Conservation (phyloP, 331 rosid species). For the Acacia concinna region DNA sequence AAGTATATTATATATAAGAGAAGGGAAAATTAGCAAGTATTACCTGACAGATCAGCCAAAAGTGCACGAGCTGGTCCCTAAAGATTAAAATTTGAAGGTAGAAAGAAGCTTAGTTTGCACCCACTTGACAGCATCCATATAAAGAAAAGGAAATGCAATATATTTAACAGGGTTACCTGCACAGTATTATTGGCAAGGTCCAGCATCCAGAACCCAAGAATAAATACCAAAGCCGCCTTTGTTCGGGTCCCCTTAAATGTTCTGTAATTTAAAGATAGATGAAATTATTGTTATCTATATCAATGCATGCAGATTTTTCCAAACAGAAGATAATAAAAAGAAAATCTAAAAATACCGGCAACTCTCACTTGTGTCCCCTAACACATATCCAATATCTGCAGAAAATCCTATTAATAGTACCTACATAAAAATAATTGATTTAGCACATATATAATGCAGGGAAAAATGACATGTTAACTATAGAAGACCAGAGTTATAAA, state of each 20-base stretch:
- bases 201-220: conserved; percentile 97
- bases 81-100: conserved; percentile 27
- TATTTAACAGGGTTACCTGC: conserved; percentile 59
- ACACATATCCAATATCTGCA: conserved; percentile 89
- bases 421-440: conserved; percentile 57
- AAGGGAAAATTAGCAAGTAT: conserved; percentile 15
- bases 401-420: conserved; percentile 92
- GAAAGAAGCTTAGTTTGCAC: conserved; percentile 18
- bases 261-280: conserved; percentile 50
- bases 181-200: conserved; percentile 99
- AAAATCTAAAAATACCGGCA: conserved; percentile 74
- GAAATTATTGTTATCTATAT: conserved; percentile 25
- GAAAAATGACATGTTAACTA: neutral
- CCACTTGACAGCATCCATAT: conserved; percentile 6
- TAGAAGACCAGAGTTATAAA: conserved; percentile 13
- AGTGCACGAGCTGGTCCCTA: conserved; percentile 99
- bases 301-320: conserved; percentile 11
- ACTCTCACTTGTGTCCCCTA: conserved; percentile 87
- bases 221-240: conserved; percentile 85
- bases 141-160: conserved; percentile 25
- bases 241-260: conserved; percentile 85
- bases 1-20: neutral
- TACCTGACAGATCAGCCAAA: conserved; percentile 98
- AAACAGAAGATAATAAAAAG: neutral
- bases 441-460: conserved; percentile 38